Evolutionary conservation across 257 asterid species (phyloP), one percentile per base, ranked within the genome.

Genomic region (Salvia splendens): DNA sequence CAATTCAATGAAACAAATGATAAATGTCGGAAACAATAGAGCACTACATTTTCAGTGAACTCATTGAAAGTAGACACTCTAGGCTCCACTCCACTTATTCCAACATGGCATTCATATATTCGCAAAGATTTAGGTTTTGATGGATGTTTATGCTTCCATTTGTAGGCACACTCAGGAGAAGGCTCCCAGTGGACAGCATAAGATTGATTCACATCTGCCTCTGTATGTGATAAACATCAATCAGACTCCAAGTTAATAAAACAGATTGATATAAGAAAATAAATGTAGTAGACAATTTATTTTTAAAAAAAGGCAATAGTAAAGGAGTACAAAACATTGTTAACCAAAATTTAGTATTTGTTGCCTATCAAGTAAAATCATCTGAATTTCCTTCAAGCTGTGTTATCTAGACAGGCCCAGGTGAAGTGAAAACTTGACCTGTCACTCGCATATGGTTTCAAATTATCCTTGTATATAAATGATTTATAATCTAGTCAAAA

Each of bases 101-200:
- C 99, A 76, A 93, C 85, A 79, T 93, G 99, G 55, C 99, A 93
- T 74, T 93, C 99, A 73, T 93, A 93, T 64, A 90, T 85, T 68
- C 99, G 95, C 75, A 93, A 77, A 17, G 95, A 85, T 70, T 83
- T 88, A 43, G 99, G 96, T 64, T 85, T 88, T 68, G 80, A 72
- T 30, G 95, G 97, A 71, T 71, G 86, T 60, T 84, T 80, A 78
- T 88, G 85, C 75, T 72, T 90, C 99, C 99, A 93, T 61, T 64
- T 85, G 79, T 93, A 85, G 69, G 84, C 80, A 71, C 79, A 73
- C 73, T 88, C 97, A 5, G 96, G 96, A 80, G 96, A 83, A 53
- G 96, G 97, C 78, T 93, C 99, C 99, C 99, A 93, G 45, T 90
- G 97, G 70, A 93, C 85, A 17, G 96, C 99, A 81, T 65, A 85